Evolutionary conservation across 208 protist genomes (phyloP).

Genomic region (Leishmania major): DNA sequence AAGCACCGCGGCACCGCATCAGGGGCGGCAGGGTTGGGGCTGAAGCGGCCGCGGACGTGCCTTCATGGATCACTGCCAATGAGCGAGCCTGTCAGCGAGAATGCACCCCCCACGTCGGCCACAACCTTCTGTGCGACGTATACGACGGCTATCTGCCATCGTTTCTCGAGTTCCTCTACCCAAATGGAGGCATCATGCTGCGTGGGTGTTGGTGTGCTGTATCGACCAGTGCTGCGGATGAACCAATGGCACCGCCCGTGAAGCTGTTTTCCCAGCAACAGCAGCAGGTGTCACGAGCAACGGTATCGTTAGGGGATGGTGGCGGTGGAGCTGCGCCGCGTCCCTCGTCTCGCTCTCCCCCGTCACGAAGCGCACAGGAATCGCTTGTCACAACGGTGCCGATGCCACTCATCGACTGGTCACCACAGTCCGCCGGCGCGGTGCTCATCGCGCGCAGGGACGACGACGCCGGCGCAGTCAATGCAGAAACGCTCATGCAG

Average conservation of each 20-base stretch:
- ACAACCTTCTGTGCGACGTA: constrained; percentile 40
- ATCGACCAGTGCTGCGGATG: not conserved
- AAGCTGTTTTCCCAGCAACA: not conserved
- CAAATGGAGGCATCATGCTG: constrained; percentile 41
- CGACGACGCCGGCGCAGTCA: not conserved
- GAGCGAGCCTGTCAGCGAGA: not conserved
- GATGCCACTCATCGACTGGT: not conserved
- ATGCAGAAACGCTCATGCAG: not conserved
- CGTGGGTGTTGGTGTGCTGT: constrained; percentile 41
- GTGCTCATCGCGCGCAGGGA: not conserved
- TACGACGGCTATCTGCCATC: constrained; percentile 52
- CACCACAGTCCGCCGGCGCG: not conserved
- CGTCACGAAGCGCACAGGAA: not conserved
- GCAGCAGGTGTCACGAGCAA: not conserved
- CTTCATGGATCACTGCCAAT: not conserved
- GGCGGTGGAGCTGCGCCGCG: not conserved
- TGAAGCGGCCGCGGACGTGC: not conserved
- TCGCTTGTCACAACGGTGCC: not conserved
- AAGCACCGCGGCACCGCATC: not conserved
- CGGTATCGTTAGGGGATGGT: not conserved
- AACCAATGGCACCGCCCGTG: not conserved
- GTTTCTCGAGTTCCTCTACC: constrained; percentile 45
- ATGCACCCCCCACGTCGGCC: constrained; percentile 1
- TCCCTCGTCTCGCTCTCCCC: not conserved
- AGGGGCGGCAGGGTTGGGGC: not conserved